Percentiles rank a stretch among this genome's conserved stretches.
These are phyloP conservation scores for Phyllosticta capitalensis DNA, from an alignment of 2,329 filamentous ascomycete species.

Conservation along the genomic window DNA sequence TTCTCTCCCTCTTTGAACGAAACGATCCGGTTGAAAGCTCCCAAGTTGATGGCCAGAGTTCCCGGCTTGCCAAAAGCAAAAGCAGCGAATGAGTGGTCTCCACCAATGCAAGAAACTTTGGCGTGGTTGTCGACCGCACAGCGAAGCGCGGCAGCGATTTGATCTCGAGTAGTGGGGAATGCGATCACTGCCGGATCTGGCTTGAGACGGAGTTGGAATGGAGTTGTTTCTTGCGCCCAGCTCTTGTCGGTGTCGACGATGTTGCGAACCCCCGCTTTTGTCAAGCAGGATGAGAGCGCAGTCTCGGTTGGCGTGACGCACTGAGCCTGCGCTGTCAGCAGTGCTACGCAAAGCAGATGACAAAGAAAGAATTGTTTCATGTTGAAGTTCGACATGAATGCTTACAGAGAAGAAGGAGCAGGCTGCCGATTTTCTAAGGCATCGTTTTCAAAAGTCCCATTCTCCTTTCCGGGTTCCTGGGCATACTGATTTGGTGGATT, in stretches of 20 bases:
- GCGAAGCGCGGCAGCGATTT: constrained; percentile 12
- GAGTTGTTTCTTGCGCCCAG: constrained; percentile 12
- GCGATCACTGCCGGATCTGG: constrained; percentile 15
- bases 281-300: constrained; percentile 12
- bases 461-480: background rate
- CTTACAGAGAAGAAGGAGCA: background rate
- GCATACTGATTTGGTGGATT: background rate
- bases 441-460: background rate
- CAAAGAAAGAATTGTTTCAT: background rate
- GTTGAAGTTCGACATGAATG: background rate
- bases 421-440: background rate
- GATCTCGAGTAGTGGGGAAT: constrained; percentile 8
- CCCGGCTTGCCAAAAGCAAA: constrained; percentile 15
- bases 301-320: background rate
- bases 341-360: background rate
- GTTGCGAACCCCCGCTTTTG: constrained; percentile 1
- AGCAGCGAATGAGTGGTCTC: constrained; percentile 15
- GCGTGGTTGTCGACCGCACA: constrained; percentile 13
- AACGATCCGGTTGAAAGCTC: constrained; percentile 11
- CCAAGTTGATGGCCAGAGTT: constrained; percentile 14
- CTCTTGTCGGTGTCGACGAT: constrained; percentile 8
- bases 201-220: constrained; percentile 14
- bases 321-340: background rate
- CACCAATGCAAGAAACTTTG: constrained; percentile 14
- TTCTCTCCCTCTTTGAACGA: constrained; percentile 12